Conservation (phyloP, 2,329 filamentous ascomycete genomes). For the Annulohypoxylon truncatum region DNA sequence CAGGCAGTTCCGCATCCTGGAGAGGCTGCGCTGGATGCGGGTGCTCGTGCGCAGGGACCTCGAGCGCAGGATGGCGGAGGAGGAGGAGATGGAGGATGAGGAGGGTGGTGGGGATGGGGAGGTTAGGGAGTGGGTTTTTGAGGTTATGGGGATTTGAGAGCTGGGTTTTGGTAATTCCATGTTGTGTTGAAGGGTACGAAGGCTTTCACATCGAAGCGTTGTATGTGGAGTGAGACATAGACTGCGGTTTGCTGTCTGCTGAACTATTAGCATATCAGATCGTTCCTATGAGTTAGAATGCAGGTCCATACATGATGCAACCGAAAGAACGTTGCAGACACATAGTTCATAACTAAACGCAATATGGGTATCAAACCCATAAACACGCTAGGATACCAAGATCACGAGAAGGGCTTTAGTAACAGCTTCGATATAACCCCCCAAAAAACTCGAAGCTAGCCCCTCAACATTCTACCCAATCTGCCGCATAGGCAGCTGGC, state of each 20-base stretch:
- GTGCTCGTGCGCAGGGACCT: constrained; percentile 10
- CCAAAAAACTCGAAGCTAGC: background rate
- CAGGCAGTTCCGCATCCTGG: constrained; percentile 21
- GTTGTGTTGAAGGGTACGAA: background rate
- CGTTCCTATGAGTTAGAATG: background rate
- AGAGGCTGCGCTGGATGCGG: constrained; percentile 35
- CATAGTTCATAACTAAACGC: background rate
- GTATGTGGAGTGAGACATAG: background rate
- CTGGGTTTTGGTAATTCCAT: background rate
- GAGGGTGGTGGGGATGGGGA: background rate
- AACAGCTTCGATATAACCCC: background rate
- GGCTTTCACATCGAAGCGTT: background rate
- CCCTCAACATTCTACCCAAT: background rate
- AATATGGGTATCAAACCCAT: background rate
- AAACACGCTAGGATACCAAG: background rate
- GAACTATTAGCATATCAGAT: background rate
- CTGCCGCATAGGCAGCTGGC: background rate
- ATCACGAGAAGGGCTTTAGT: background rate
- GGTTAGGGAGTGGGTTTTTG: constrained; percentile 30
- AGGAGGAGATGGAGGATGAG: background rate
- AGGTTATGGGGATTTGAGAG: constrained; percentile 30
- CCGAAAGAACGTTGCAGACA: background rate
- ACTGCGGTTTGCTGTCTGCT: background rate
- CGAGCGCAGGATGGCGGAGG: background rate
- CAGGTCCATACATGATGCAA: background rate